A percentile compares a stretch with the other conserved stretches of the same genome.
Conservation (phyloP, 352 stramenopile genomes). For the Globisporangium cederbergense region DNA sequence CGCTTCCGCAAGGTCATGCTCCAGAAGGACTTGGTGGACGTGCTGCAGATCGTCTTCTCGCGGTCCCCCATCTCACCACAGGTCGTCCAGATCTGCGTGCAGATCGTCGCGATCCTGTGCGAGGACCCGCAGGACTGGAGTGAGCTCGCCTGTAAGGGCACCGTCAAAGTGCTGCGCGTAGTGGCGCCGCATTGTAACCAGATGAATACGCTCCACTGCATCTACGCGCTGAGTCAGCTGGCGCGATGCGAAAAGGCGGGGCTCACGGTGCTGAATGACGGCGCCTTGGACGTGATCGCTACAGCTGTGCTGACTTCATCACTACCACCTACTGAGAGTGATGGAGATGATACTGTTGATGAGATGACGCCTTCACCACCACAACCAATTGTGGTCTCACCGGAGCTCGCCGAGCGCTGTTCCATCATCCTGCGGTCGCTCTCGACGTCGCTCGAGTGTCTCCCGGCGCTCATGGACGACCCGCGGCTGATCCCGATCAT, state of each 20-base stretch:
- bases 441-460: constrained; percentile 45
- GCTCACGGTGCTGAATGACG: constrained; percentile 46
- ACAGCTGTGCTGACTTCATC: constrained; percentile 22
- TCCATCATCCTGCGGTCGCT: constrained; percentile 68
- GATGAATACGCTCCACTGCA: constrained; percentile 38
- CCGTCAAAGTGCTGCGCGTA: constrained; percentile 50
- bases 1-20: constrained; percentile 56
- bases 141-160: constrained; percentile 48
- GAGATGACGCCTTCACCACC: not conserved
- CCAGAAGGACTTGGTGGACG: constrained; percentile 49
- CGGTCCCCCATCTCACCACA: constrained; percentile 22
- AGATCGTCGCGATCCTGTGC: constrained; percentile 63
- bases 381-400: not conserved
- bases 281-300: constrained; percentile 56
- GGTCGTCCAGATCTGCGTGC: constrained; percentile 59
- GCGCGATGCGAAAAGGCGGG: constrained; percentile 40
- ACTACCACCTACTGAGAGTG: not conserved
- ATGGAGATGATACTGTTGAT: not conserved
- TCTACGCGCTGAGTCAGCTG: constrained; percentile 72
- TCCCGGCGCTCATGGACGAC: constrained; percentile 50
- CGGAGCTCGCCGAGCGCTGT: constrained; percentile 49
- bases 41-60: constrained; percentile 39
- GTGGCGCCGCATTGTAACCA: constrained; percentile 30
- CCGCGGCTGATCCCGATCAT: constrained; percentile 51
- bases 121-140: constrained; percentile 53